phyloP scores from a whole-genome alignment of 495 filamentous ascomycete species.

The Podospora australis region DNA sequence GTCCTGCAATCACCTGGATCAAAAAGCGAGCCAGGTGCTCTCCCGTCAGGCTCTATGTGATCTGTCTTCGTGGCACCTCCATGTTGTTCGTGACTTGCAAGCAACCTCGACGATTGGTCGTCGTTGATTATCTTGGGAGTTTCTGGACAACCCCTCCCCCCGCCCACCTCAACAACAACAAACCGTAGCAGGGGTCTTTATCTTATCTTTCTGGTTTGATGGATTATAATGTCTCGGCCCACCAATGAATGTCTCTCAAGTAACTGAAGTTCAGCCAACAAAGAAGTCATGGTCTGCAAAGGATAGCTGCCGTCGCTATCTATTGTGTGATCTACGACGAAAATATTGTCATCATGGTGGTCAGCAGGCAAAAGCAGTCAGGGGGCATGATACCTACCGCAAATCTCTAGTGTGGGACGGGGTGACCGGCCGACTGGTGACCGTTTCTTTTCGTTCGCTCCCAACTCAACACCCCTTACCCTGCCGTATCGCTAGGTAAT shows the following conservation, averaged over 20 bases:
- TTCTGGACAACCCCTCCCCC: not conserved
- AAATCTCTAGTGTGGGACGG: not conserved
- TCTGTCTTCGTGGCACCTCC: constrained; percentile 18
- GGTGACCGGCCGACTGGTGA: not conserved
- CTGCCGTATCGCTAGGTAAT: not conserved
- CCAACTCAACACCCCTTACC: not conserved
- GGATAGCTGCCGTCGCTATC: not conserved
- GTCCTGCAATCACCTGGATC: constrained; percentile 4
- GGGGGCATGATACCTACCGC: not conserved
- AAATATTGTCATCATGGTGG: not conserved
- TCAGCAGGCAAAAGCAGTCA: constrained; percentile 3
- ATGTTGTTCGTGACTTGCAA: constrained; percentile 13
- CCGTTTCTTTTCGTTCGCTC: too few species aligned
- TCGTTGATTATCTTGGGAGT: not conserved
- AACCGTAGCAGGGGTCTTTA: not conserved
- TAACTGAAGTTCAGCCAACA: not conserved
- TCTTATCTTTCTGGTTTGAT: not conserved
- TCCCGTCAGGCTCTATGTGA: constrained; percentile 12
- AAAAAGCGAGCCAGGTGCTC: constrained; percentile 6
- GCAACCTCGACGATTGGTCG: constrained; percentile 13
- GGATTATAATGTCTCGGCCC: not conserved
- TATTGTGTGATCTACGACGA: not conserved
- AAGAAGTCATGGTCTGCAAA: not conserved
- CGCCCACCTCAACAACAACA: too few species aligned
- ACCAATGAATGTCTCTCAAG: not conserved